Percentiles rank a stretch among this genome's conserved stretches.
These are phyloP conservation scores for Fusarium musae DNA, from an alignment of 2,329 filamentous ascomycete species.

Conservation along the genomic window DNA sequence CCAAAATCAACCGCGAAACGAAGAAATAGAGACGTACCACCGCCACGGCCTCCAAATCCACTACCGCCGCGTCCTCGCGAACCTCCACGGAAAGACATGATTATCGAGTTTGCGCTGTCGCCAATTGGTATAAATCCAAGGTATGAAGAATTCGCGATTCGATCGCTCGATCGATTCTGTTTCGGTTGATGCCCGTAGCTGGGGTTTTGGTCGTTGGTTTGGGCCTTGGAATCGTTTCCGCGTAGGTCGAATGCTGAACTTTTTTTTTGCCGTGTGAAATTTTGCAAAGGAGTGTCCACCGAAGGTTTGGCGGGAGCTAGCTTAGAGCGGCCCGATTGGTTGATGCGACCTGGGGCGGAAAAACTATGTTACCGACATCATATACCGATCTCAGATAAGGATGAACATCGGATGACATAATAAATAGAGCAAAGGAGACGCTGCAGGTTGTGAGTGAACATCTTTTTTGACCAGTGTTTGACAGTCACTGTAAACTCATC, in stretches of 20 bases:
- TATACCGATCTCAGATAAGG: neutral
- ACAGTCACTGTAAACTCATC: neutral
- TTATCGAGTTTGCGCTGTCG: slow-evolving; percentile 35
- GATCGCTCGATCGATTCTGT: slow-evolving; percentile 14
- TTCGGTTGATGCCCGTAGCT: slow-evolving; percentile 10
- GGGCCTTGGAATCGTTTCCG: slow-evolving; percentile 23
- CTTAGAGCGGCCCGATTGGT: slow-evolving; percentile 38
- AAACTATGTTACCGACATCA: slow-evolving; percentile 26
- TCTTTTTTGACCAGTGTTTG: neutral
- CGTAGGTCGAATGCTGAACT: slow-evolving; percentile 31
- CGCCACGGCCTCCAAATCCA: slow-evolving; percentile 51
- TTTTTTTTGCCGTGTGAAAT: slow-evolving; percentile 47
- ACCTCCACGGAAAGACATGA: slow-evolving; percentile 54
- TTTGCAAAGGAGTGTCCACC: slow-evolving; percentile 41
- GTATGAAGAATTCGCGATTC: slow-evolving; percentile 4
- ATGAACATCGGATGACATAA: neutral
- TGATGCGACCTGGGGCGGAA: slow-evolving; percentile 18
- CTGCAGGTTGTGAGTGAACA: neutral
- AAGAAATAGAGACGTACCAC: slow-evolving; percentile 45
- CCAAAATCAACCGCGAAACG: neutral
- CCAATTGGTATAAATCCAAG: slow-evolving; percentile 14
- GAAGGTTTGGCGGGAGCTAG: slow-evolving; percentile 37
- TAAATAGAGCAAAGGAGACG: neutral
- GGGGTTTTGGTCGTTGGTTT: slow-evolving; percentile 11
- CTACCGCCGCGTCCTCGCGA: slow-evolving; percentile 50